Evolutionary conservation across 257 asterid genomes (phyloP), one percentile per base, ranked within the genome.

Genomic region (Gentiana macrophylla): DNA sequence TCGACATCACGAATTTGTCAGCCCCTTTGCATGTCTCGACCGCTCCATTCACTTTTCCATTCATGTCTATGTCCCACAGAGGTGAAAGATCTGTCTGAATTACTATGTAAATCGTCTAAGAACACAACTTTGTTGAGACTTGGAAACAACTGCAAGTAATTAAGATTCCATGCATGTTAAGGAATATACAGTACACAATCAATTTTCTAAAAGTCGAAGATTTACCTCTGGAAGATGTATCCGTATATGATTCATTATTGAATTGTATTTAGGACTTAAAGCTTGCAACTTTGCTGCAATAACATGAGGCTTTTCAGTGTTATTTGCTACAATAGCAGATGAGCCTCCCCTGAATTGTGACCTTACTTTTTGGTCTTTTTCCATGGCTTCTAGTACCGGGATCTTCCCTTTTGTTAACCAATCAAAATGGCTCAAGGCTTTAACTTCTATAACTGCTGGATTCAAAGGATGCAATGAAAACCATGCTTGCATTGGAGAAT

Each of bases 311-410:
- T 76, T 84, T 53, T 91, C 96, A 0, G 95, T 86, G 70, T 74
- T 79, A 72, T 79, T 82, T n/a, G 88, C 94, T 66, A 87, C 93
- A 1, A 91, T 91, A 41, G 94, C 92, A 0, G 95, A 82, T 6
- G 98, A 91, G 5, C 98, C 98, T 49, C 98, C 98, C 65, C 96
- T 80, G 50, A 79, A 91, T 55, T 70, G 82, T 24, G 98, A 75
- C 4, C 96, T 68, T 51, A 86, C 87, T 61, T 75, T 74, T 63
- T 87, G 94, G 62, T 91, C 98, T 64, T 91, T 91, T 74, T 91
- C 98, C 98, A 86, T 91, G 60, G 98, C 98, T 70, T 91, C 98
- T 67, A 91, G 65, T 13, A 91, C 96, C 0, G 98, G 96, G 60
- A 91, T 85, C 60, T 75, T 87, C 60, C 98, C 96, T 82, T 82